These are phyloP conservation scores for Psidium guajava DNA, from an alignment of 345 rosid genomes.

Conservation along the genomic window DNA sequence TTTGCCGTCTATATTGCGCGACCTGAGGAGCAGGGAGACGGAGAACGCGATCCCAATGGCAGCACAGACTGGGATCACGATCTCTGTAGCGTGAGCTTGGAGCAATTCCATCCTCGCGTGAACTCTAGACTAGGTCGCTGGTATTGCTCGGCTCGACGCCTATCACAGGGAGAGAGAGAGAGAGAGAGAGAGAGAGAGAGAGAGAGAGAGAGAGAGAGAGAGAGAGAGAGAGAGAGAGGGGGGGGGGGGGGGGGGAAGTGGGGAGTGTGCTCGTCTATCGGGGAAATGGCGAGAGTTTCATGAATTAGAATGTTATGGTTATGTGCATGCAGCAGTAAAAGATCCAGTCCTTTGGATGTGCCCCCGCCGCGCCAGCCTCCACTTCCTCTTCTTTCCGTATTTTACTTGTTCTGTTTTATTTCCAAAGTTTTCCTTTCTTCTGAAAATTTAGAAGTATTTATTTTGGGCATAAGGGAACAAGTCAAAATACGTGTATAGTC, in stretches of 20 bases:
- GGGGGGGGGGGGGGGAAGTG: no score
- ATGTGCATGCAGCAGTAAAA: not conserved
- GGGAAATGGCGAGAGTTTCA: not conserved
- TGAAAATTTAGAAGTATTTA: no score
- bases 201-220: no score
- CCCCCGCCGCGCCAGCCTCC: no score
- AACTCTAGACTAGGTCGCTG: not conserved
- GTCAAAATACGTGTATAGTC: no score
- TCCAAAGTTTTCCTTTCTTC: no score
- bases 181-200: no score
- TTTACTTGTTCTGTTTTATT: no score
- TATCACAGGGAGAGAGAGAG: not conserved
- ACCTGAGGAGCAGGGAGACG: not conserved
- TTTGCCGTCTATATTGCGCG: not conserved
- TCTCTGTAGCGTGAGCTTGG: slow-evolving; percentile 7
- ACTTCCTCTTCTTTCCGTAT: no score
- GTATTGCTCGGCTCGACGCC: not conserved
- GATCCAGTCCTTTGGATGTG: not conserved
- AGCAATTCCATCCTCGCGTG: slow-evolving; percentile 3
- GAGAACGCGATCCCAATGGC: slow-evolving; percentile 22
- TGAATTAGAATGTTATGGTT: not conserved
- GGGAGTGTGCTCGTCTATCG: not conserved
- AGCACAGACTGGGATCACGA: slow-evolving; percentile 19
- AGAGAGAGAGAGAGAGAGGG: no score
- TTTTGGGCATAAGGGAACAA: no score